Percentiles rank a stretch among this genome's conserved stretches.
Evolutionary conservation across 1,284 basidiomycete species (phyloP).

Genomic region (Uromyces viciae-fabae): DNA sequence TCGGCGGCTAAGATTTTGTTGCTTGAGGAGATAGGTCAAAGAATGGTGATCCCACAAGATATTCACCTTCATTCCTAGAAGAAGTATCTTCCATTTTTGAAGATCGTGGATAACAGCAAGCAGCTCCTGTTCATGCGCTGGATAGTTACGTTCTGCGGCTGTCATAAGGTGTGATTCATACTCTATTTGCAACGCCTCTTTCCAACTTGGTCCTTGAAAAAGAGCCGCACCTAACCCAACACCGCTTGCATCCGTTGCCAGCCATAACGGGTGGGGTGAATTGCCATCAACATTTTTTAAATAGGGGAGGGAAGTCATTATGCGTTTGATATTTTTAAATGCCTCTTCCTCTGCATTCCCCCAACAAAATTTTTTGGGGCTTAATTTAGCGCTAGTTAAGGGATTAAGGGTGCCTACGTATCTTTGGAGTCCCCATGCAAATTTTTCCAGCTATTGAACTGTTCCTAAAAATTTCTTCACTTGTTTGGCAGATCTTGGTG

Average conservation of each 20-base stretch:
- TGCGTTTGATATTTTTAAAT: conserved; percentile 56
- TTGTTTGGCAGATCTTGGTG: conserved; percentile 46
- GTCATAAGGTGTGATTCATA: conserved; percentile 42
- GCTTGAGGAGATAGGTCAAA: background rate
- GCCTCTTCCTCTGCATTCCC: background rate
- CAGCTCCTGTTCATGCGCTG: conserved; percentile 45
- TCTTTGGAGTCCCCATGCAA: background rate
- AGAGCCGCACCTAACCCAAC: conserved; percentile 31
- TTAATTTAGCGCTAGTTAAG: background rate
- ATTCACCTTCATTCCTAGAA: background rate
- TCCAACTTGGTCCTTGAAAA: conserved; percentile 23
- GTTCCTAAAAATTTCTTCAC: conserved; percentile 50
- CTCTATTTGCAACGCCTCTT: conserved; percentile 23
- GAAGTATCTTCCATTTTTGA: background rate
- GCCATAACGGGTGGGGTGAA: conserved; percentile 45
- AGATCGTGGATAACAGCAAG: background rate
- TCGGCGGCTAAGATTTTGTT: background rate
- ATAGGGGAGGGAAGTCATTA: conserved; percentile 48
- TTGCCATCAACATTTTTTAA: conserved; percentile 53
- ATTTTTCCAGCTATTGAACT: no score
- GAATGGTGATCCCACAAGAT: background rate
- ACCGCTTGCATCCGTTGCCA: conserved; percentile 44
- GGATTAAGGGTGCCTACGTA: background rate
- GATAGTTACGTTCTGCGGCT: conserved; percentile 45
- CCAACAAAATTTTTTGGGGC: background rate